Conservation (phyloP, 2,329 filamentous ascomycete species). For the Berkeleyomyces basicola region DNA sequence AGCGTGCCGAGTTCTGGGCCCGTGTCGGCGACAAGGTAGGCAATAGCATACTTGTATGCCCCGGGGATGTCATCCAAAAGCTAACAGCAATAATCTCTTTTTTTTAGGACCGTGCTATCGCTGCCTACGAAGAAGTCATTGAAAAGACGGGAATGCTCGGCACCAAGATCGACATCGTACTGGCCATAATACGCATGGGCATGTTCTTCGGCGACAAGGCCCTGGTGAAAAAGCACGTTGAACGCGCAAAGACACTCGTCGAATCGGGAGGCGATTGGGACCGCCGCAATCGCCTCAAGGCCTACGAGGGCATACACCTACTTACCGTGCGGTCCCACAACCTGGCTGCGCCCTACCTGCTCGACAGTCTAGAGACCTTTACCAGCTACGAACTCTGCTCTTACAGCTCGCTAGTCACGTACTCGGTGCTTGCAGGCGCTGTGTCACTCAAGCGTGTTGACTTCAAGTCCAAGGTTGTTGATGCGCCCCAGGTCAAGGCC, state of each 20-base stretch:
- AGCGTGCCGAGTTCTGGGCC: slow-evolving; percentile 92
- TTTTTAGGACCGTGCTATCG: slow-evolving; percentile 73
- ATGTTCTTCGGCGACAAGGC: slow-evolving; percentile 91
- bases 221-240: slow-evolving; percentile 84
- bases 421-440: slow-evolving; percentile 86
- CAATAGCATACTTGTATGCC: not conserved
- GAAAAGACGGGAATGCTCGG: slow-evolving; percentile 96
- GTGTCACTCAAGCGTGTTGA: slow-evolving; percentile 91
- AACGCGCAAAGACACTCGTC: slow-evolving; percentile 75
- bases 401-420: slow-evolving; percentile 87
- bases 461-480: slow-evolving; percentile 98
- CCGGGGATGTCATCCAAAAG: not conserved
- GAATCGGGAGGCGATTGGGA: slow-evolving; percentile 98
- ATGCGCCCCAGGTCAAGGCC: slow-evolving; percentile 94
- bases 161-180: slow-evolving; percentile 90
- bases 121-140: slow-evolving; percentile 80
- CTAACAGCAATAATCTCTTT: not conserved
- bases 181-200: slow-evolving; percentile 88
- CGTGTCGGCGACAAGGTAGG: slow-evolving; percentile 85
- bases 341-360: slow-evolving; percentile 74
- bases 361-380: slow-evolving; percentile 95
- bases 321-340: slow-evolving; percentile 86
- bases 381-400: slow-evolving; percentile 97
- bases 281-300: slow-evolving; percentile 92
- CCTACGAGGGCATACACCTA: slow-evolving; percentile 87